Evolutionary conservation across 2,329 filamentous ascomycete species (phyloP), one percentile per base, ranked within the genome.

Genomic region (Rutstroemia sp.): DNA sequence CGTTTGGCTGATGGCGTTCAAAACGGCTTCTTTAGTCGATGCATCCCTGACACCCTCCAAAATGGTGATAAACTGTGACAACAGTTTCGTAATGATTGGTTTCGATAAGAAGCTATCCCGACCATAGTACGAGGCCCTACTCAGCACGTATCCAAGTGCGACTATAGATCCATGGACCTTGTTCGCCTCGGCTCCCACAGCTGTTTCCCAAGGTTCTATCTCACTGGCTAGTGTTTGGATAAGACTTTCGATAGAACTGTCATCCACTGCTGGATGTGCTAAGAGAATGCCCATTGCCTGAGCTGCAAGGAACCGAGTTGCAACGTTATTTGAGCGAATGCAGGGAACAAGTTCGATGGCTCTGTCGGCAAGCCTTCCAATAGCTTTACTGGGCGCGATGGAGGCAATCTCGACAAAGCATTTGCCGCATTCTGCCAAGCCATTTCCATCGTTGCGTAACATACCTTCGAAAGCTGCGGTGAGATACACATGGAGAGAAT

Each of bases 201-300:
- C 82, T 19, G 64, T 60, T 25, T 58, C 60, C 81, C 86, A 87
- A 4, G 67, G 67, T 46, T 72, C 64, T 0, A 78, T 67, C 16
- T 76, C 75, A 16, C 70, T 65, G 6, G 81, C 71, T 14, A 87
- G 72, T 0, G 71, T 65, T 16, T 70, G 61, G 23, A 83, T 67
- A 8, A 75, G 70, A 16, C 69, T 71, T 8, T 72, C 64, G 12
- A 84, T 64, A 3, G 72, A 65, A 12, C 70, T 65, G 0, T 72
- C 62, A 2, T 75, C 64, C 56, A 76, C 76, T 6, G 64, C 66
- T 4, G 77, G 75, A 68, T 92, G 87, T 0, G 89, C 86, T 1
- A 81, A 83, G 5, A 96, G 72, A 12, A 96, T 86, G 0, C 91
- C 92, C 63, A 91, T 82, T 0, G 83, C 80, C 58, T 83, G 84